These are phyloP conservation scores for Yarrowia porcina DNA, from an alignment of 805 yeast genomes.

Conservation along the genomic window DNA sequence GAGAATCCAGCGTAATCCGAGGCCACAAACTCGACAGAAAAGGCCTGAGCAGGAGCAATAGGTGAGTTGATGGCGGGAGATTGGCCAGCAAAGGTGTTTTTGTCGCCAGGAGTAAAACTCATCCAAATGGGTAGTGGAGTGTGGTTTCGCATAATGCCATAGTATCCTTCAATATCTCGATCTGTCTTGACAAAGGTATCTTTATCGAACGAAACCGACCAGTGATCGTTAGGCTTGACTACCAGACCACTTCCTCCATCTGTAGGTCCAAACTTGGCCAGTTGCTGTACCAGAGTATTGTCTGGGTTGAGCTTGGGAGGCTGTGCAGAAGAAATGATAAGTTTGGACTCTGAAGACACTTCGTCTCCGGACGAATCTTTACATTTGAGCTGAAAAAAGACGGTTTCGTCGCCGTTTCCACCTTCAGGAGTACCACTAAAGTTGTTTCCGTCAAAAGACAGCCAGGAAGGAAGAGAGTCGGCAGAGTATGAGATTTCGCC, in stretches of 20 bases:
- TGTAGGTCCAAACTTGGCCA: conserved; percentile 65
- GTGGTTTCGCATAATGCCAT: conserved; percentile 77
- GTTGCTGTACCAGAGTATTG: conserved; percentile 49
- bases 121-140: conserved; percentile 93
- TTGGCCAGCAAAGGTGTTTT: conserved; percentile 69
- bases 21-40: conserved; percentile 69
- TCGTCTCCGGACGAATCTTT: conserved; percentile 52
- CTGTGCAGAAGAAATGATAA: conserved; percentile 57
- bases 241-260: conserved; percentile 75
- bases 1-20: conserved; percentile 73
- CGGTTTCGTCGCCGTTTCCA: conserved; percentile 42
- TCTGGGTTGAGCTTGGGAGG: conserved; percentile 51
- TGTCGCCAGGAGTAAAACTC: conserved; percentile 52
- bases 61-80: conserved; percentile 83
- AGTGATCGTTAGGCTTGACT: conserved; percentile 63
- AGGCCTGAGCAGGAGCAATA: conserved; percentile 81
- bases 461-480: conserved; percentile 69
- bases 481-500: conserved; percentile 47
- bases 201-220: conserved; percentile 60
- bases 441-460: conserved; percentile 60
- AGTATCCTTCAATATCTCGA: conserved; percentile 58
- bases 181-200: conserved; percentile 55
- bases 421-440: conserved; percentile 62
- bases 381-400: conserved; percentile 59
- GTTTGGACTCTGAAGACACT: conserved; percentile 47